Conservation (phyloP, 176 grass and related monocot genomes). For the Zoysia pacifica region DNA sequence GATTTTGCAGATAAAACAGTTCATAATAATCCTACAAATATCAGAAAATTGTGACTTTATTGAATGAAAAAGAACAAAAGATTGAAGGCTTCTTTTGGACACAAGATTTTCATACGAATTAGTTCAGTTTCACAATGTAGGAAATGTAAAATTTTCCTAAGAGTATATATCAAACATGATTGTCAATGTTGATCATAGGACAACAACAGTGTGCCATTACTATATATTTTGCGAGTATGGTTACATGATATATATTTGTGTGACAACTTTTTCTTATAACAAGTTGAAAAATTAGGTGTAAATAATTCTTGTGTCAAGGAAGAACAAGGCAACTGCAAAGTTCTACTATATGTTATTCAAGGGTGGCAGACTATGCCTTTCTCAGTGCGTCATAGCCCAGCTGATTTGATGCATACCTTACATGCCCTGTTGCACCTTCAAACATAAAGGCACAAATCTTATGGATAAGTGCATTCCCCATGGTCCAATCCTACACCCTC, state of each 20-base stretch:
- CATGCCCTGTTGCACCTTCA: slow-evolving; percentile 23
- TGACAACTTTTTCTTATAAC: background rate
- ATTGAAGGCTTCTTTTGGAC: too few species aligned
- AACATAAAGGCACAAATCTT: slow-evolving; percentile 36
- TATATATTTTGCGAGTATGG: background rate
- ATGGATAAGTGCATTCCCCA: slow-evolving; percentile 55
- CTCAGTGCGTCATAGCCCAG: slow-evolving; percentile 19
- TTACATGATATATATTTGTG: background rate
- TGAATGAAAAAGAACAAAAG: too few species aligned
- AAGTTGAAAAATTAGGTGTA: background rate
- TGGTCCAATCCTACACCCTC: slow-evolving; percentile 42
- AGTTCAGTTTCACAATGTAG: too few species aligned
- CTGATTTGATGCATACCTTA: slow-evolving; percentile 2
- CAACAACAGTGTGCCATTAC: background rate
- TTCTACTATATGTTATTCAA: background rate
- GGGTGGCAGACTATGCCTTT: slow-evolving; percentile 7
- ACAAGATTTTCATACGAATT: background rate
- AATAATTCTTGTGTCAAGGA: background rate
- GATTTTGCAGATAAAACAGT: background rate
- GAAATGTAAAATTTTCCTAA: too few species aligned
- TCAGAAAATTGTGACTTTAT: too few species aligned
- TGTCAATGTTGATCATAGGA: too few species aligned
- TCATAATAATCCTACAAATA: too few species aligned
- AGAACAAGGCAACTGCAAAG: background rate
- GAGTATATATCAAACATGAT: background rate